These are phyloP conservation scores for Saccharomycopsis javanensis DNA, from an alignment of 805 yeast genomes.

Conservation along the genomic window DNA sequence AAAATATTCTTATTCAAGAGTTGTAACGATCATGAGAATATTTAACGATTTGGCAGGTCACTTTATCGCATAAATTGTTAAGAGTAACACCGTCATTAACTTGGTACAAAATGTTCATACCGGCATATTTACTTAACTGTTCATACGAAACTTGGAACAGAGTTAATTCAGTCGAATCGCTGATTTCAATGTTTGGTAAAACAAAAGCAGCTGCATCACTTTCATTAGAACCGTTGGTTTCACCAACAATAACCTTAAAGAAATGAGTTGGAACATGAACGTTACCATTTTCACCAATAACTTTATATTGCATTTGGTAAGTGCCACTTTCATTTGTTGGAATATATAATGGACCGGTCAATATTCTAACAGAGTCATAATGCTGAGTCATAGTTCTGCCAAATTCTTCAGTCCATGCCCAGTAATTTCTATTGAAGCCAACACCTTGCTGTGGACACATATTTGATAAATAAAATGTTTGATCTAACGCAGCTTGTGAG, in stretches of 20 bases:
- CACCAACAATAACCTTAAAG: slow-evolving; percentile 17
- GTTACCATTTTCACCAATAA: slow-evolving; percentile 72
- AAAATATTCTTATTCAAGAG: not conserved
- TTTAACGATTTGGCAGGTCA: slow-evolving; percentile 6
- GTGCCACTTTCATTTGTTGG: slow-evolving; percentile 54
- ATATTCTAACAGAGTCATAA: slow-evolving; percentile 55
- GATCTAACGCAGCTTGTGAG: slow-evolving; percentile 50
- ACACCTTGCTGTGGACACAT: slow-evolving; percentile 59
- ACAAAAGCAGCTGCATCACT: slow-evolving; percentile 19
- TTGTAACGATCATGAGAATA: slow-evolving; percentile 19
- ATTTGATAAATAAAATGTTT: slow-evolving; percentile 48
- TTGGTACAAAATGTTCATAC: slow-evolving; percentile 11
- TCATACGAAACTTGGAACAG: slow-evolving; percentile 7
- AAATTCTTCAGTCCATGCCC: slow-evolving; percentile 81
- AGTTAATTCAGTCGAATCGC: slow-evolving; percentile 10
- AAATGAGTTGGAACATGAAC: slow-evolving; percentile 23
- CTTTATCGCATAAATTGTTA: slow-evolving; percentile 16
- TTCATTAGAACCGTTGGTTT: slow-evolving; percentile 3
- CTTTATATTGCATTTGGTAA: slow-evolving; percentile 49
- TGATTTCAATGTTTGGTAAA: slow-evolving; percentile 13
- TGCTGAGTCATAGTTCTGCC: slow-evolving; percentile 50
- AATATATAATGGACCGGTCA: slow-evolving; percentile 71
- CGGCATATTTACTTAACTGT: slow-evolving; percentile 7
- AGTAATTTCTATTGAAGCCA: slow-evolving; percentile 48
- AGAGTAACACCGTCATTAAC: slow-evolving; percentile 6